These are phyloP conservation scores for Candida glucosophila DNA, from an alignment of 1,139 yeast species.

Conservation along the genomic window DNA sequence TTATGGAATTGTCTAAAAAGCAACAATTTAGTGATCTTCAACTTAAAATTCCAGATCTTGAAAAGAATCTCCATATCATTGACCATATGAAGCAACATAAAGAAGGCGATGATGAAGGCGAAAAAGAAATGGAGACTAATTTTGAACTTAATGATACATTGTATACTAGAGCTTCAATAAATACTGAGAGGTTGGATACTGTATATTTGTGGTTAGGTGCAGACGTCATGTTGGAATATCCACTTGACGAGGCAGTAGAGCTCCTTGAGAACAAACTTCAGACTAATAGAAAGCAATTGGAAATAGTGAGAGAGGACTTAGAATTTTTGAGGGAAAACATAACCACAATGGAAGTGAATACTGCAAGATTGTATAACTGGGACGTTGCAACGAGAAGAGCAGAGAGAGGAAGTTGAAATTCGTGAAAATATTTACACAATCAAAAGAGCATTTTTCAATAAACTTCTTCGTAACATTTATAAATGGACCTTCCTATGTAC, in stretches of 20 bases:
- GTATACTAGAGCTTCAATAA: constrained; percentile 72
- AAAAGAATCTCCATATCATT: constrained; percentile 72
- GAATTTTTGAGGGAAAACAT: constrained; percentile 86
- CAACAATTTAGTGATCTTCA: constrained; percentile 61
- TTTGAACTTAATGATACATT: constrained; percentile 91
- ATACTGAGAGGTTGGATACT: constrained; percentile 32
- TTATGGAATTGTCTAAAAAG: constrained; percentile 76
- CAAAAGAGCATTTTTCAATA: constrained; percentile 2
- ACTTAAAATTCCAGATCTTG: constrained; percentile 81
- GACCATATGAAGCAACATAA: constrained; percentile 45
- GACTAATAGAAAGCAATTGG: constrained; percentile 53
- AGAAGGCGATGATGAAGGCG: constrained; percentile 15
- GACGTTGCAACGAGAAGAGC: constrained; percentile 78
- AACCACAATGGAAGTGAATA: constrained; percentile 96
- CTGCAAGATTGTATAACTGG: constrained; percentile 94
- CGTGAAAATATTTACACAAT: constrained; percentile 14
- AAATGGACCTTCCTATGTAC: no score
- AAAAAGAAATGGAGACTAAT: constrained; percentile 48
- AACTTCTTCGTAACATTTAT: no score
- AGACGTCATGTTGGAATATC: constrained; percentile 93
- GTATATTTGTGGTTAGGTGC: constrained; percentile 96
- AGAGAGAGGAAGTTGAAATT: constrained; percentile 25
- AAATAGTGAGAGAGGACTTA: constrained; percentile 69
- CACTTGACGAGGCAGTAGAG: constrained; percentile 76
- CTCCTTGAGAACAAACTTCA: constrained; percentile 56